phyloP scores from a whole-genome alignment of 495 filamentous ascomycete species.

The Aspergillus homomorphus region DNA sequence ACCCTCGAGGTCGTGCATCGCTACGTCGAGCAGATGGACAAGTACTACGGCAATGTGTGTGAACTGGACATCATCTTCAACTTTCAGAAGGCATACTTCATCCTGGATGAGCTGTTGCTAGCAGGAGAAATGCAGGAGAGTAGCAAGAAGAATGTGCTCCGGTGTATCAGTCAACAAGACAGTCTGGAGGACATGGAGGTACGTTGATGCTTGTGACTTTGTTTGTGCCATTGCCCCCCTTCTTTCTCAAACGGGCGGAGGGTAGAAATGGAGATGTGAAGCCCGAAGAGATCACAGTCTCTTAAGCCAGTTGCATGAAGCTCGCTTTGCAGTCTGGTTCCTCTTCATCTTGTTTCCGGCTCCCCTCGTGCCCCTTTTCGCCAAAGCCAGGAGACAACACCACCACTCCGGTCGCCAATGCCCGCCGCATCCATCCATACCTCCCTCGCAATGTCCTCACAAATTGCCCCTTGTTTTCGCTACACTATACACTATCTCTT shows the following conservation, averaged over 20 bases:
- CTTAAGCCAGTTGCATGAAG: background rate
- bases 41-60: conserved; percentile 99
- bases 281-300: background rate
- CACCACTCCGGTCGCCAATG: background rate
- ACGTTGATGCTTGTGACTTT: conserved; percentile 39
- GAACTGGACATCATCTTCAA: conserved; percentile 99
- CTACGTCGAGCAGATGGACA: conserved; percentile 99
- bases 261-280: background rate
- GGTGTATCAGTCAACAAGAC: conserved; percentile 92
- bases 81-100: conserved; percentile 99
- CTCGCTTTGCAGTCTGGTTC: background rate
- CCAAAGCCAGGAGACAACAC: background rate
- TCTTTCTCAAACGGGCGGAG: background rate
- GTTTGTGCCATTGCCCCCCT: background rate
- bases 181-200: conserved; percentile 98
- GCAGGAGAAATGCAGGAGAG: conserved; percentile 98
- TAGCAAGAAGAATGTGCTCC: conserved; percentile 96
- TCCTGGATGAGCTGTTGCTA: conserved; percentile 91
- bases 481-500: conserved; percentile 8
- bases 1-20: conserved; percentile 97
- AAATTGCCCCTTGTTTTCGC: background rate
- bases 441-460: too few species aligned
- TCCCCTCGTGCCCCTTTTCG: background rate
- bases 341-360: background rate
- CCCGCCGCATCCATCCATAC: background rate